Evolutionary conservation across 495 filamentous ascomycete species (phyloP), one percentile per base, ranked within the genome.

Genomic region (Symbiotaphrina buchneri): DNA sequence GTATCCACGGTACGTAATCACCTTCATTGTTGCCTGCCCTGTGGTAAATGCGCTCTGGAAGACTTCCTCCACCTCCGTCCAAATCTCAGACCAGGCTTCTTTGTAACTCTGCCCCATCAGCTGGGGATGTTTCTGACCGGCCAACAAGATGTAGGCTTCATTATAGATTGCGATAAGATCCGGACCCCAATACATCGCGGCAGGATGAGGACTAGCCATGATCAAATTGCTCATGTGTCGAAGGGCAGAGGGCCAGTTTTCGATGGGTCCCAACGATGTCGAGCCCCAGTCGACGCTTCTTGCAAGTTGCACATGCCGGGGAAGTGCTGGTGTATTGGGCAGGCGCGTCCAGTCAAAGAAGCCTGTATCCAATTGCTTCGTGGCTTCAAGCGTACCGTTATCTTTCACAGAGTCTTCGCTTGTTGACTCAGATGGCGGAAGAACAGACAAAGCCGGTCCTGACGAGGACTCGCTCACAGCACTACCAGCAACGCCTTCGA

Each of bases 341-440:
- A 78, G 49, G 21, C 64, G 55, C 6, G 74, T 80, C 72, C 72
- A 78, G 45, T 80, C 74, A 44, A 77, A 78, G 33, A 44, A 50
- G 36, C 41, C 48, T 34, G 33, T 43, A 39, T 34, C 51, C 28
- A 17, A 47, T n/a, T n/a, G n/a, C n/a, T n/a, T n/a, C n/a, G n/a
- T n/a, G n/a, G n/a, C n/a, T n/a, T n/a, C n/a, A n/a, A n/a, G n/a
- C n/a, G n/a, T n/a, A n/a, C n/a, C n/a, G n/a, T n/a, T n/a, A n/a
- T n/a, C n/a, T n/a, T n/a, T n/a, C n/a, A n/a, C n/a, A n/a, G n/a
- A n/a, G n/a, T n/a, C n/a, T n/a, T n/a, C n/a, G n/a, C n/a, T n/a
- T n/a, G n/a, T n/a, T n/a, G n/a, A n/a, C n/a, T n/a, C n/a, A n/a
- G n/a, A n/a, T n/a, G n/a, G n/a, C n/a, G n/a, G n/a, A n/a, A n/a